These are phyloP conservation scores for Neurospora sp. DNA, from an alignment of 495 filamentous ascomycete species.

Conservation along the genomic window DNA sequence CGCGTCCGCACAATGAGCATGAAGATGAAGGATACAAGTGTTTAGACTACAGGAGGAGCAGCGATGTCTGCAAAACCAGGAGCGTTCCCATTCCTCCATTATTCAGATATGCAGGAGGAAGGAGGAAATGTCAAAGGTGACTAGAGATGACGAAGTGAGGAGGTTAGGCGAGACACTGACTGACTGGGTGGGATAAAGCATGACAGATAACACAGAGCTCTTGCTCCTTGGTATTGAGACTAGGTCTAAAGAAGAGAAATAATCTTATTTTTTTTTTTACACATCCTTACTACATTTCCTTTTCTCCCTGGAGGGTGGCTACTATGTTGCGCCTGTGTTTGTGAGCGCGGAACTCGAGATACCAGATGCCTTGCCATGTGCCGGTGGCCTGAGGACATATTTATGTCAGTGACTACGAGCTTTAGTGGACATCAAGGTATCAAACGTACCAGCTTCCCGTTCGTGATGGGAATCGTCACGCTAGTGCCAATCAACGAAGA, in stretches of 20 bases:
- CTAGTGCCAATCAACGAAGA: constrained; percentile 78
- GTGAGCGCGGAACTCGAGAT: constrained; percentile 74
- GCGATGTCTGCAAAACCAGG: not conserved
- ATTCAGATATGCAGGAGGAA: not conserved
- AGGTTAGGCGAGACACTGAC: not conserved
- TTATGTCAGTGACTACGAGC: too few species aligned
- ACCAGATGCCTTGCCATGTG: constrained; percentile 83
- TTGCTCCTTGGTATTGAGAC: not conserved
- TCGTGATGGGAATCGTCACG: constrained; percentile 77
- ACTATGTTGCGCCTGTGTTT: constrained; percentile 74
- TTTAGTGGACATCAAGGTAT: too few species aligned
- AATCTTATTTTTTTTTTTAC: constrained; percentile 2
- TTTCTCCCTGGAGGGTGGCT: constrained; percentile 92
- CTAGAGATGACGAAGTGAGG: not conserved
- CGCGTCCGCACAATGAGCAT: not conserved
- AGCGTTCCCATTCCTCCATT: not conserved
- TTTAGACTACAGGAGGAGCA: not conserved
- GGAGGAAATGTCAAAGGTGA: not conserved
- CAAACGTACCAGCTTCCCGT: constrained; percentile 59
- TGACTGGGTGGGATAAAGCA: not conserved
- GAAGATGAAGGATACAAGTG: not conserved
- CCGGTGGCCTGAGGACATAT: constrained; percentile 21
- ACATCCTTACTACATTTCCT: constrained; percentile 24
- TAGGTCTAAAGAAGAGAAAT: constrained; percentile 2
- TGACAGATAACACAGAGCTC: not conserved